Percentiles rank a stretch among this genome's conserved stretches.
These are phyloP conservation scores for Xylaria sp. DNA, from an alignment of 2,329 filamentous ascomycete genomes.

Conservation along the genomic window DNA sequence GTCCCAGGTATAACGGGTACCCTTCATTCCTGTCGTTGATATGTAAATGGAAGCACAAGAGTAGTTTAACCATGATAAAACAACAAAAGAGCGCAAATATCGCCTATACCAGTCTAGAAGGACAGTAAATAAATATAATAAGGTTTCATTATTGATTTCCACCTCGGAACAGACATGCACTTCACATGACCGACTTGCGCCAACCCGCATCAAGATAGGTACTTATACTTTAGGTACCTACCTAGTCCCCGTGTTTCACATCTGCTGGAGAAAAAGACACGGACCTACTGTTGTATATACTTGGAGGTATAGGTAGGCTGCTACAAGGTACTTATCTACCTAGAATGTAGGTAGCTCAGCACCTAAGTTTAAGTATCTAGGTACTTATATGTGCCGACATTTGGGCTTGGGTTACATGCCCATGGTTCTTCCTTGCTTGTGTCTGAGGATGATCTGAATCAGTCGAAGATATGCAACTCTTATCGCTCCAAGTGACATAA, in stretches of 20 bases:
- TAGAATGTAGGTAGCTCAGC: background rate
- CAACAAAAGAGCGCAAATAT: background rate
- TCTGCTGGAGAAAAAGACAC: conserved; percentile 6
- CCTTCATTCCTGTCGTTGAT: too few relatives aligned
- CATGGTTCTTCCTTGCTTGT: conserved; percentile 5
- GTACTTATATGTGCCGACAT: background rate
- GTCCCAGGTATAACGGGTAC: background rate
- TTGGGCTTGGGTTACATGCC: background rate
- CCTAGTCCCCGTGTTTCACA: conserved; percentile 2
- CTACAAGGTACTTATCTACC: too few relatives aligned
- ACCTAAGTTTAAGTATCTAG: too few relatives aligned
- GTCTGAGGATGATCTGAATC: conserved; percentile 1
- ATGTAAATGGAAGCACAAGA: background rate
- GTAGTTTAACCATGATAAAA: background rate
- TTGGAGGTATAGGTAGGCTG: background rate
- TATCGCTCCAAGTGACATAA: background rate
- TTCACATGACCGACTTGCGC: background rate
- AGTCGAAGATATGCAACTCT: background rate
- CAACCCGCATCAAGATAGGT: background rate
- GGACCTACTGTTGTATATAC: too few relatives aligned
- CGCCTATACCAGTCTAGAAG: background rate
- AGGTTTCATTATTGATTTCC: conserved; percentile 8
- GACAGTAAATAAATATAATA: background rate
- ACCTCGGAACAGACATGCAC: background rate
- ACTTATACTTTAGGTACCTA: background rate